Evolutionary conservation across 2,329 filamentous ascomycete genomes (phyloP), one percentile per base, ranked within the genome.

Genomic region (Aspergillus sp.): DNA sequence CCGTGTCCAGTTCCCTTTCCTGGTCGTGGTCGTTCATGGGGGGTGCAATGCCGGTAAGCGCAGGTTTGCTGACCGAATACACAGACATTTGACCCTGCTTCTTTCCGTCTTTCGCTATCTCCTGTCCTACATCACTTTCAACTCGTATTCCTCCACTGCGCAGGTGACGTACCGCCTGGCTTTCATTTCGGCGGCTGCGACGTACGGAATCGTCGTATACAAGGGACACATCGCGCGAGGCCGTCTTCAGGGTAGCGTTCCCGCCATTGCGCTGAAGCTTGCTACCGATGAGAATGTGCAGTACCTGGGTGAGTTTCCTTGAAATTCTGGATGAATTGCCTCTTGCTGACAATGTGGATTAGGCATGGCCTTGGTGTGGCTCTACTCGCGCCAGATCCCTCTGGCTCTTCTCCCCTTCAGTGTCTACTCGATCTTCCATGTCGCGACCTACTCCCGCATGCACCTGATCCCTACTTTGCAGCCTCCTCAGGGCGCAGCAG

Each of bases 351-450:
- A 35, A 51, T 29, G 12, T 33, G 31, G 31, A 26, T 32, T 61
- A 95, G 90, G 82, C 59, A 90, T 97, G 87, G 90, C 90, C 44
- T 78, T 97, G 50, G 81, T 97, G 60, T 98, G 93, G 93, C 87
- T 98, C 59, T 85, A 91, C 70, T 83, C 85, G 49, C 86, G 88
- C 57, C 90, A 96, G 73, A 86, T 94, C 60, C 84, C 89, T 32
- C 78, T 96, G 58, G 93, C 93, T 44, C 81, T 98, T 60, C 81
- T 96, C 44, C 93, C 93, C 27, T 98, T 95, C 74, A 85, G 83
- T 58, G 88, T 98, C 70, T 98, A 97, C 81, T 97, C 91, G 46
- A 72, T 97, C 70, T 98, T 98, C 83, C 93, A 98, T 73, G 90
- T 97, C 57, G 88, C 90, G 49, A 97, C 93, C 53, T 98, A 98